These are phyloP conservation scores for Andrographis paniculata DNA, from an alignment of 305 asterid genomes.

Conservation along the genomic window DNA sequence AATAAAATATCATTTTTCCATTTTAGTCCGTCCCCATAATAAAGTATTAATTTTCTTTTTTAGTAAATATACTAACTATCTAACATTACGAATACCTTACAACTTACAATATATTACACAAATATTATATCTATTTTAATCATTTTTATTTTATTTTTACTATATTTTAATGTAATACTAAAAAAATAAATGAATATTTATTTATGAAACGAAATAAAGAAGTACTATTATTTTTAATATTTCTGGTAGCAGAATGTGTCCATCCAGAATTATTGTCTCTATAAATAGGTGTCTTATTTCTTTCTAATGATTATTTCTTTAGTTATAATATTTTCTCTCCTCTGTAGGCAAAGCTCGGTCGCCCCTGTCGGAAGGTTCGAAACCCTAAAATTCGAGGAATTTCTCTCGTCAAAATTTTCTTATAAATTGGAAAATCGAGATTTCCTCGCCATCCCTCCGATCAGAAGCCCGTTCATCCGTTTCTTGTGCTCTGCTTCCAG, in stretches of 20 bases:
- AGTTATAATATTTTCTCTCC: slow-evolving; percentile 1
- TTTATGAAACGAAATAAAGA: no score
- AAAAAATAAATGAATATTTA: no score
- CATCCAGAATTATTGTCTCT: slow-evolving; percentile 9
- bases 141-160: no score
- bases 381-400: slow-evolving; percentile 33
- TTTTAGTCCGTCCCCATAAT: no score
- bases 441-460: slow-evolving; percentile 22
- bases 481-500: slow-evolving; percentile 14
- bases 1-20: no score
- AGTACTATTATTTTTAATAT: no score
- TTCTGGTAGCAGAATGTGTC: slow-evolving; percentile 1
- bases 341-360: slow-evolving; percentile 24
- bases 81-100: no score
- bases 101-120: no score
- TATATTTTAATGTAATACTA: no score
- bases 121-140: no score
- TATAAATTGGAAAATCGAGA: slow-evolving; percentile 11
- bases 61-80: no score
- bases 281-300: background rate
- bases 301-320: background rate
- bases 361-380: slow-evolving; percentile 3
- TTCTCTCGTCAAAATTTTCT: slow-evolving; percentile 21
- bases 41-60: no score
- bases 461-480: slow-evolving; percentile 16